Conservation (phyloP, 192 early-diverging fungal species). For the Entomortierella lignicola region DNA sequence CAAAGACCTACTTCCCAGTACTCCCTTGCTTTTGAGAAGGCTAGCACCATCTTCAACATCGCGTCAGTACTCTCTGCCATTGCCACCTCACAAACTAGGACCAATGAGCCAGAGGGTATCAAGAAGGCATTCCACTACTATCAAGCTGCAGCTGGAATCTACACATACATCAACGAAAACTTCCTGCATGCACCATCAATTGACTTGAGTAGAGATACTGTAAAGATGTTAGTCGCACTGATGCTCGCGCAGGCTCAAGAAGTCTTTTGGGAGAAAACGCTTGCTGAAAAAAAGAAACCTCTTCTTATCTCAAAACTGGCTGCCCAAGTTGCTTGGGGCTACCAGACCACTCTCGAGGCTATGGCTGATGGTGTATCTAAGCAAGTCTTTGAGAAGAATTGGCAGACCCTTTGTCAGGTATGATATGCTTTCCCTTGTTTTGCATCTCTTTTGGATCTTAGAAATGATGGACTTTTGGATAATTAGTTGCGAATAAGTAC, state of each 20-base stretch:
- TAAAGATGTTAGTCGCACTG: constrained; percentile 84
- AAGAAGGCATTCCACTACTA: constrained; percentile 92
- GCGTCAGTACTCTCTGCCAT: constrained; percentile 83
- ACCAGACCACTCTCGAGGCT: constrained; percentile 80
- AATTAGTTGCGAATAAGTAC: too few species aligned
- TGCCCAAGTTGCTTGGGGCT: constrained; percentile 80
- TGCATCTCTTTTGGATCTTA: background rate
- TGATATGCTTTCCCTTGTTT: background rate
- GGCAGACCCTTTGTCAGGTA: constrained; percentile 86
- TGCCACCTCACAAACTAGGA: constrained; percentile 78
- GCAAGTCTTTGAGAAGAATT: constrained; percentile 81
- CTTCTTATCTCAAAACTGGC: constrained; percentile 92
- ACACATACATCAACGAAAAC: constrained; percentile 97
- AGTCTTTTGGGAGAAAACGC: constrained; percentile 86
- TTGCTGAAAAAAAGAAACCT: constrained; percentile 90
- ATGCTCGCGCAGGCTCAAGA: constrained; percentile 98
- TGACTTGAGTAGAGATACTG: constrained; percentile 91
- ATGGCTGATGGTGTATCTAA: constrained; percentile 72
- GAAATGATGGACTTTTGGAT: too few species aligned
- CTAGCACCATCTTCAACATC: constrained; percentile 94
- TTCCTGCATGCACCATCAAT: constrained; percentile 96
- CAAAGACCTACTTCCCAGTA: constrained; percentile 82
- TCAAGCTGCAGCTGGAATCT: constrained; percentile 93
- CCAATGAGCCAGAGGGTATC: constrained; percentile 74
- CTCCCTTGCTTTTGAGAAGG: constrained; percentile 98